phyloP scores from a whole-genome alignment of 257 asterid genomes.

The Ajuga chamaepitys region DNA sequence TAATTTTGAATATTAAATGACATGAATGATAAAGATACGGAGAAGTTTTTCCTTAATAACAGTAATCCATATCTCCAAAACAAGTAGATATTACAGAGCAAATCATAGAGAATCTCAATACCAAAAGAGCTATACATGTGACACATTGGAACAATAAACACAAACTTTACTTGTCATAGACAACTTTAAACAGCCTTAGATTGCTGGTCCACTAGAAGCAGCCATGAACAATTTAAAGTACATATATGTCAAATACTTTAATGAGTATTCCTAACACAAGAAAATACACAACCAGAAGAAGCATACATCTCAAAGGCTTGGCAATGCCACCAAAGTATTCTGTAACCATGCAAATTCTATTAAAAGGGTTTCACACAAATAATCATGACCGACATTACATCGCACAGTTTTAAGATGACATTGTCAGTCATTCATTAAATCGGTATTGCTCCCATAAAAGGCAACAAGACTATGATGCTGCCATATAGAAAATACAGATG shows the following conservation, averaged over 20 bases:
- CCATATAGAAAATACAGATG: background rate
- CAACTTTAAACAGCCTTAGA: background rate
- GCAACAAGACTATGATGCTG: background rate
- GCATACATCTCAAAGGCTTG: conserved; percentile 2
- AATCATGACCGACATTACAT: background rate
- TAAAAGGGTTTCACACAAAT: background rate
- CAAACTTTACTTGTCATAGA: background rate
- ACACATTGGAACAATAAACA: background rate
- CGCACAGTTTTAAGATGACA: background rate
- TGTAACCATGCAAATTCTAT: background rate
- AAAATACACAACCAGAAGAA: background rate
- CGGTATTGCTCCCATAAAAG: background rate
- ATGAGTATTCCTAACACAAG: background rate
- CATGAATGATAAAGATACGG: background rate
- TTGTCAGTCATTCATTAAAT: background rate
- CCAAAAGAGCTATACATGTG: background rate
- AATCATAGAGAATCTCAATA: conserved; percentile 1
- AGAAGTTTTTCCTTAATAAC: too few species aligned
- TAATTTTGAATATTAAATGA: background rate
- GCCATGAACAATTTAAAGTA: background rate
- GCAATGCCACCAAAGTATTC: background rate
- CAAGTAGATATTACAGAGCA: conserved; percentile 6
- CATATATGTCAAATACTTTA: background rate
- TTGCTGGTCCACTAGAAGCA: background rate
- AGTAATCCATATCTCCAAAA: background rate